A percentile compares a stretch with the other conserved stretches of the same genome.
phyloP scores from a whole-genome alignment of 139 green algal genomes.

The Chlamydomonas schloesseri region DNA sequence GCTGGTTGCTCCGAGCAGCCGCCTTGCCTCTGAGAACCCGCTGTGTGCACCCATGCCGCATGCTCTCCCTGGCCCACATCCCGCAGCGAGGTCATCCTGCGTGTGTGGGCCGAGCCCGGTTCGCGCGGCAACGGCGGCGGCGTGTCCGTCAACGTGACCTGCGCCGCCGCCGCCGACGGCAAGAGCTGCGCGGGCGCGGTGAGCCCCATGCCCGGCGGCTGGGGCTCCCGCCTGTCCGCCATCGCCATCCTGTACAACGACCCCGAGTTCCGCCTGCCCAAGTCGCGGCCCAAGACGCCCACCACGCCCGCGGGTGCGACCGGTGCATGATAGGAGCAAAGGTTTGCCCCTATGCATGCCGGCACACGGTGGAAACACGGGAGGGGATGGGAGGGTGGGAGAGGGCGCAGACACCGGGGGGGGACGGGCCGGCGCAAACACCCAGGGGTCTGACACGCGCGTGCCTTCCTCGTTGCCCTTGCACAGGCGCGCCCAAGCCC shows the following conservation, averaged over 20 bases:
- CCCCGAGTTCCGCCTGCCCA: neutral
- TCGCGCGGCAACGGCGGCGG: slow-evolving; percentile 4
- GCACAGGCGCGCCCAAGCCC: too few relatives aligned
- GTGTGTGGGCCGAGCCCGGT: slow-evolving; percentile 8
- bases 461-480: too few relatives aligned
- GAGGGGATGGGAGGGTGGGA: too few relatives aligned
- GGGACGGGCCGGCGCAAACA: too few relatives aligned
- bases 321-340: neutral
- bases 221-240: neutral
- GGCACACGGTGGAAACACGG: too few relatives aligned
- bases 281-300: neutral
- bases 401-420: too few relatives aligned
- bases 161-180: neutral
- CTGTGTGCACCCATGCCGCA: too few relatives aligned
- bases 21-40: too few relatives aligned
- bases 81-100: neutral
- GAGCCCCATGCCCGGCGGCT: slow-evolving; percentile 2
- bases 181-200: neutral
- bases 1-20: too few relatives aligned
- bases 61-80: too few relatives aligned
- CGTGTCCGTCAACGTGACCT: neutral
- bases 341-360: neutral
- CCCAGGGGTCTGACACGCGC: too few relatives aligned
- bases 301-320: neutral
- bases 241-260: slow-evolving; percentile 15